These are phyloP conservation scores for Trichomonas gallinae DNA, from an alignment of 208 protist species.

Conservation along the genomic window DNA sequence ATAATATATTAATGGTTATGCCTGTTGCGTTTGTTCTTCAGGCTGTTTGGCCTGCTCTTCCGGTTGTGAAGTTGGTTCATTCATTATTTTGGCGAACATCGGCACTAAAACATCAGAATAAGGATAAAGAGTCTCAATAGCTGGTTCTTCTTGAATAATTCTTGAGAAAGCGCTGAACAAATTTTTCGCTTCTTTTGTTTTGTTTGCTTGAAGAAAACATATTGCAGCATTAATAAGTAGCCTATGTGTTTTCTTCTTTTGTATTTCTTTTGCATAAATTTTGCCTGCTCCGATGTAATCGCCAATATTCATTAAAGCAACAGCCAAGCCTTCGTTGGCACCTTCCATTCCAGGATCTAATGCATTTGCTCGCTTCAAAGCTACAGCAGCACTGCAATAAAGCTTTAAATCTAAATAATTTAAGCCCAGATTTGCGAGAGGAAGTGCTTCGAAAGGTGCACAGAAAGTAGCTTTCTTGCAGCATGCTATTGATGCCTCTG, in stretches of 20 bases:
- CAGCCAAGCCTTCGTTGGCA: neutral
- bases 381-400: neutral
- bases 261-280: neutral
- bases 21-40: too few relatives aligned
- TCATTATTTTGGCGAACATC: neutral
- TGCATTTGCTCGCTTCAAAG: neutral
- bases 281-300: neutral
- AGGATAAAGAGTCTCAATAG: neutral
- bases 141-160: neutral
- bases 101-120: neutral
- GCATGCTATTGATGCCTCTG: neutral
- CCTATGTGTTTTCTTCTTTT: neutral
- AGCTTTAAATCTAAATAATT: neutral
- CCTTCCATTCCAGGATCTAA: neutral
- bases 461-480: neutral
- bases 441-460: neutral
- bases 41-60: neutral
- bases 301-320: constrained; percentile 4
- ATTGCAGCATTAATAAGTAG: neutral
- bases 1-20: too few relatives aligned
- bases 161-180: neutral
- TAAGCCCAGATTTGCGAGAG: neutral
- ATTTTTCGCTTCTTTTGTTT: neutral
- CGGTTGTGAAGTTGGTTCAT: neutral
- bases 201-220: neutral